Evolutionary conservation across 805 yeast species (phyloP), one percentile per base, ranked within the genome.

Genomic region (Debaryomyces tyrocola): DNA sequence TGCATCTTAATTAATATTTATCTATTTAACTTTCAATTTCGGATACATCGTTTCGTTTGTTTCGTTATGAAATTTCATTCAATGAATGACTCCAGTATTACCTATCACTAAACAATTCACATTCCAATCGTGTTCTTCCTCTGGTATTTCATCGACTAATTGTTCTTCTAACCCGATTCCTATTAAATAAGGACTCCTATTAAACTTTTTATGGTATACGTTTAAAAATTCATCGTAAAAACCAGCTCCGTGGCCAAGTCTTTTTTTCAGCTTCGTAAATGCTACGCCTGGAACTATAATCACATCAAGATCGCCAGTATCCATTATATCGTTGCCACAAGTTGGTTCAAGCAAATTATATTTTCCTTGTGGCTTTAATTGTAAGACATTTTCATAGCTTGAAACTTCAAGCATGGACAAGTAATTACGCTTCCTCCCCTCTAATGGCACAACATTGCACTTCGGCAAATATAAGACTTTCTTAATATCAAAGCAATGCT

Each of bases 241-340:
- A 0, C 97, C 99, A 4, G 84, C 92, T 1, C 99, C 99, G 61
- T 90, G 96, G 1, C 99, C 99, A 44, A 92, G 61, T 44, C 99
- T 63, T 10, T 70, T 62, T 18, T 82, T 65, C 1, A 48, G 47
- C 4, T 21, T 52, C 1, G 87, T 77, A 63, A 88, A 91, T 0
- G 88, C 96, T 1, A 92, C 84, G 0, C 96, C 97, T 0, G 98
- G 98, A 0, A 92, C 73, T 6, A 92, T 65, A 6, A 92, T 68
- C 8, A 92, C 56, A 54, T 92, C 97, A 18, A 92, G 65, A 2
- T 46, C 53, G 2, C 65, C 67, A 0, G 57, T 27, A 0, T 56
- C 57, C 41, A 65, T 43, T 4, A 52, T 47, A 47, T 72, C 66
- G 0, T 63, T 62, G 0, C 72, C 69, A 0, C 53, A 50, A 1